Conservation (phyloP, 108 stramenopile genomes). For the Nitzschia inconspicua region DNA sequence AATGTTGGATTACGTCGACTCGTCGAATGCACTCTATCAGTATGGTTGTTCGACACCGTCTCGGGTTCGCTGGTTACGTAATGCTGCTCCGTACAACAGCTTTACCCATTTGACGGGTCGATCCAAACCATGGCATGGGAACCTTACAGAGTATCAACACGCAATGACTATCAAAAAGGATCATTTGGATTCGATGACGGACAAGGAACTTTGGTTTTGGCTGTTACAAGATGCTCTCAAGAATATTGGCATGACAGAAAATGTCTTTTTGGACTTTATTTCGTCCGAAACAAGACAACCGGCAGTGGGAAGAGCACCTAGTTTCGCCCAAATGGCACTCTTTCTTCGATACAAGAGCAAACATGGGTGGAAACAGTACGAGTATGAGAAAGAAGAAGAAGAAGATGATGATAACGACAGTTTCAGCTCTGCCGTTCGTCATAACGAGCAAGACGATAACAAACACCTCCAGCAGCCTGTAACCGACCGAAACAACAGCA, state of each 20-base stretch:
- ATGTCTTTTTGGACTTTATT: background rate
- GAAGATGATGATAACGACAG: too few relatives aligned
- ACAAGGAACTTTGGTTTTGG: constrained; percentile 4
- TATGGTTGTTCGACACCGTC: background rate
- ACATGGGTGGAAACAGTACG: constrained; percentile 9
- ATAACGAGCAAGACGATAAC: too few relatives aligned
- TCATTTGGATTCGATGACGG: background rate
- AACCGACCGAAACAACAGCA: too few relatives aligned
- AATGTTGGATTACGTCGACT: background rate
- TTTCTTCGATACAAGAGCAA: background rate
- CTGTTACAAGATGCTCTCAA: background rate
- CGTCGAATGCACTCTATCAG: background rate
- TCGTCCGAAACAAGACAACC: background rate
- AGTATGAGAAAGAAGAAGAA: background rate
- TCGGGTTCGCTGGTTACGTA: background rate
- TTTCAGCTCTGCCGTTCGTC: too few relatives aligned
- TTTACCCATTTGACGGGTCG: constrained; percentile 35
- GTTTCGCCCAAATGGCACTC: background rate
- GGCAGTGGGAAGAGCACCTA: background rate
- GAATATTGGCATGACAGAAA: background rate
- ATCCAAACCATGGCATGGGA: constrained; percentile 40
- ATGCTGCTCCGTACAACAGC: constrained; percentile 28
- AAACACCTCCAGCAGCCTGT: too few relatives aligned
- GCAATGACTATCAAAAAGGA: background rate
- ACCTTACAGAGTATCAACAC: background rate